These are phyloP conservation scores for Lactuca sativa DNA, from an alignment of 129 eudicot genomes.

Conservation along the genomic window DNA sequence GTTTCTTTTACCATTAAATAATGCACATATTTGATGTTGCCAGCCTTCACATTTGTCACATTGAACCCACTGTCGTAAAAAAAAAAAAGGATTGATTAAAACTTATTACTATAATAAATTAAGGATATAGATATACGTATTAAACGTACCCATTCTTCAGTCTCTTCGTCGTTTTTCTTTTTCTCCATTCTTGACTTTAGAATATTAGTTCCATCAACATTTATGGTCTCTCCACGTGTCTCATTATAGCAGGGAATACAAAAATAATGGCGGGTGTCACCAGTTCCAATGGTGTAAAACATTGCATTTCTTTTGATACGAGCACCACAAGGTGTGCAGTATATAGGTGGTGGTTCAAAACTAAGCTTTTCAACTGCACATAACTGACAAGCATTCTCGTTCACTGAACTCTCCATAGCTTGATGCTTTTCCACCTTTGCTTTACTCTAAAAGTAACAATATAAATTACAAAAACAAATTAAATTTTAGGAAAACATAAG, in stretches of 20 bases:
- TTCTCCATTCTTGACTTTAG: conserved; percentile 79
- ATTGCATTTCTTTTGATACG: conserved; percentile 91
- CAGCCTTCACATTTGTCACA: conserved; percentile 99
- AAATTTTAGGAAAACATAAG: no score
- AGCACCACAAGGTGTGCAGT: conserved; percentile 90
- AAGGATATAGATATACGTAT: background rate
- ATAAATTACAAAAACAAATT: background rate
- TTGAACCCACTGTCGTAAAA: conserved; percentile 79
- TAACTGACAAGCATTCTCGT: conserved; percentile 93
- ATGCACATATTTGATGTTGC: conserved; percentile 98
- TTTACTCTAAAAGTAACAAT: conserved; percentile 58
- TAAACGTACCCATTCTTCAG: conserved; percentile 88
- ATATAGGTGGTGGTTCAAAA: conserved; percentile 96
- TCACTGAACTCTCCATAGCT: conserved; percentile 87
- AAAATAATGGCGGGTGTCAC: conserved; percentile 81
- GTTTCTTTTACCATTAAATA: conserved; percentile 93
- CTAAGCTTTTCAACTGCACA: conserved; percentile 93
- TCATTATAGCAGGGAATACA: conserved; percentile 86
- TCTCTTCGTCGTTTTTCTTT: conserved; percentile 93
- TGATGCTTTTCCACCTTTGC: conserved; percentile 96
- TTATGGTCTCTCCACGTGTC: conserved; percentile 83
- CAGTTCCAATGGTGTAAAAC: conserved; percentile 84
- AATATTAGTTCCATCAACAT: conserved; percentile 72
- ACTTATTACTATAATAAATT: no score
- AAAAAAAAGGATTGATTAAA: no score